Conservation (phyloP, 1,284 basidiomycete species). For the Cutaneotrichosporon spelunceum region DNA sequence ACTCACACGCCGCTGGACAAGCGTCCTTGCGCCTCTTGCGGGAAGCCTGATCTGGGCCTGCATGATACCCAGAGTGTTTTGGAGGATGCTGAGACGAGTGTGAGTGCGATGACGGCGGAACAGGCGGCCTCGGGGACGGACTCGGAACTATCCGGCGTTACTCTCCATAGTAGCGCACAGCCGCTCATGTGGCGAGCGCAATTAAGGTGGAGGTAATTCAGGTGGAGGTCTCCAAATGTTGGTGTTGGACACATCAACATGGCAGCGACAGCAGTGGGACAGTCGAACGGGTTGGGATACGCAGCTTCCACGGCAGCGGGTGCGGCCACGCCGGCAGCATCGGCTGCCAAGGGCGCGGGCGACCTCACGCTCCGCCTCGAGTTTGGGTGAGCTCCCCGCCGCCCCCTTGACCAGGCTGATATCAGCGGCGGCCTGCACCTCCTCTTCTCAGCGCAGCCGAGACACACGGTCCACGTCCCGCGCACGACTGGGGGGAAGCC, state of each 20-base stretch:
- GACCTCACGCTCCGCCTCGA: constrained; percentile 24
- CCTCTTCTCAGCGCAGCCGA: constrained; percentile 65
- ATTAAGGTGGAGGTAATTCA: not conserved
- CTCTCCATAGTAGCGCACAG: not conserved
- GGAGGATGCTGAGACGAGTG: not conserved
- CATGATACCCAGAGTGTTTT: constrained; percentile 21
- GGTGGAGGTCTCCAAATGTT: constrained; percentile 13
- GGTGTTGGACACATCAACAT: not conserved
- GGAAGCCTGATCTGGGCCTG: constrained; percentile 36
- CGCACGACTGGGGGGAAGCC: constrained; percentile 52
- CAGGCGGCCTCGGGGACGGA: not conserved
- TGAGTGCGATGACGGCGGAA: not conserved
- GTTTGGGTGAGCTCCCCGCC: constrained; percentile 19
- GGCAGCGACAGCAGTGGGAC: constrained; percentile 11
- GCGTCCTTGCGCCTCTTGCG: constrained; percentile 28
- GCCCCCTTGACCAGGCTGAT: not conserved
- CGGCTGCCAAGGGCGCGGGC: constrained; percentile 8
- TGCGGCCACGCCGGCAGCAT: not conserved
- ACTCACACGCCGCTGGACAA: constrained; percentile 41
- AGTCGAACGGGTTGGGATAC: constrained; percentile 33
- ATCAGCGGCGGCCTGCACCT: constrained; percentile 78
- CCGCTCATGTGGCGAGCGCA: not conserved
- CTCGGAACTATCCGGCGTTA: constrained; percentile 9
- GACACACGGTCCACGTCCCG: constrained; percentile 64
- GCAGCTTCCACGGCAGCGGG: constrained; percentile 11